Evolutionary conservation across 495 filamentous ascomycete species (phyloP), one percentile per base, ranked within the genome.

Genomic region (Talaromyces ruber): DNA sequence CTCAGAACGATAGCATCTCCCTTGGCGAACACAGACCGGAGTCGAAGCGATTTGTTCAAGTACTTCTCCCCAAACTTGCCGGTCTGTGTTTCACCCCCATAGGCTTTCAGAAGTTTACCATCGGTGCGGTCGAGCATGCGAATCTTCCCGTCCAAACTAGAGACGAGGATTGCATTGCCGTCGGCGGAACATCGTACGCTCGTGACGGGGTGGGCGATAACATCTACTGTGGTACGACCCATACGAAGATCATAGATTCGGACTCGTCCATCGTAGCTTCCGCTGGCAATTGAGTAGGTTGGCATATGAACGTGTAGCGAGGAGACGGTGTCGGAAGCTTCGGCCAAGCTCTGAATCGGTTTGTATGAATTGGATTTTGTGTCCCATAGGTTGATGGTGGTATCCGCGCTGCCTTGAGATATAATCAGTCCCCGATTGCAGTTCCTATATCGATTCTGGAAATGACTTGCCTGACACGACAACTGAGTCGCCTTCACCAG

Each of bases 301-400:
- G 73, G 64, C 70, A 71, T 72, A 58, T 80, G 74, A 1, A 74
- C 74, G 26, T 76, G 81, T 0, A 97, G 71, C 56, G 76, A 78
- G 5, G 79, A 85, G 28, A 98, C 82, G 39, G 85, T 86, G 70
- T 98, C 94, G 64, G 77, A 80, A 6, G 93, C 92, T 59, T 97
- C 93, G 6, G 74, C 73, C 14, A 97, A 79, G 11, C 86, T 83
- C 74, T 96, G 90, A 30, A 97, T 82, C 0, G 93, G 86, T 68
- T 88, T 91, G 60, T 77, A 70, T 12, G 74, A 72, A 63, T 82
- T 78, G 57, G 78, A 79, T 62, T 84, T 86, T 3, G 75, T 75
- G 74, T 98, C 94, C 94, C 94, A 98, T 16, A 97, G 71, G 61
- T 88, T 84, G 29, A 96, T 91, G 16, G 84, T 93, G 5, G 88